Conservation (phyloP, 2,329 filamentous ascomycete species). For the Coniochaeta hoffmannii region DNA sequence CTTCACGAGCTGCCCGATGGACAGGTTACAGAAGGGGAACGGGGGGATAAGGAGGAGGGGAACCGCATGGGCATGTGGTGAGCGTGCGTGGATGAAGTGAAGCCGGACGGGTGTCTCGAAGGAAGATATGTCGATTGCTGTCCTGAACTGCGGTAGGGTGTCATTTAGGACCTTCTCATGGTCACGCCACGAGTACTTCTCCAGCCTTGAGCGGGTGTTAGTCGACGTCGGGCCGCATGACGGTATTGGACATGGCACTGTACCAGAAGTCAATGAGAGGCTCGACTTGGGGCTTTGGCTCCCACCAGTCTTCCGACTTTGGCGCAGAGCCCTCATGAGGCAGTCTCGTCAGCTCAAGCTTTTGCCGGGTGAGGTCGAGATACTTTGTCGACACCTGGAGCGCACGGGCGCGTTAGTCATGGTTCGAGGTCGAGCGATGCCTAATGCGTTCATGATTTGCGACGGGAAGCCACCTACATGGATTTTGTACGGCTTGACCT, state of each 20-base stretch:
- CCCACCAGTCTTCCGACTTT: constrained; percentile 44
- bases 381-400: constrained; percentile 57
- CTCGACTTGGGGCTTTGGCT: constrained; percentile 55
- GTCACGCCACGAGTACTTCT: constrained; percentile 57
- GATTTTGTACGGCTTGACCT: constrained; percentile 48
- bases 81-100: constrained; percentile 58
- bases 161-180: constrained; percentile 52
- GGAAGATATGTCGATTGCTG: constrained; percentile 35
- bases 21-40: constrained; percentile 58
- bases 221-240: not conserved
- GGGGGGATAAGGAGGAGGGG: constrained; percentile 59
- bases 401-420: constrained; percentile 18
- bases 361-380: constrained; percentile 58
- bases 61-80: constrained; percentile 43
- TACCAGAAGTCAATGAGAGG: constrained; percentile 59
- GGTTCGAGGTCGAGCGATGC: not conserved
- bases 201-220: constrained; percentile 40
- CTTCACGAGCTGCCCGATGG: constrained; percentile 47
- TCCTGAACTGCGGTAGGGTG: constrained; percentile 57
- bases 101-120: constrained; percentile 41
- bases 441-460: constrained; percentile 1
- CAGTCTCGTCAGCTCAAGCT: constrained; percentile 58
- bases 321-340: constrained; percentile 49
- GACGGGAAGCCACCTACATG: constrained; percentile 36
- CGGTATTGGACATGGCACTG: constrained; percentile 14